Conservation (phyloP, 495 filamentous ascomycete species). For the Delitschia confertaspora region DNA sequence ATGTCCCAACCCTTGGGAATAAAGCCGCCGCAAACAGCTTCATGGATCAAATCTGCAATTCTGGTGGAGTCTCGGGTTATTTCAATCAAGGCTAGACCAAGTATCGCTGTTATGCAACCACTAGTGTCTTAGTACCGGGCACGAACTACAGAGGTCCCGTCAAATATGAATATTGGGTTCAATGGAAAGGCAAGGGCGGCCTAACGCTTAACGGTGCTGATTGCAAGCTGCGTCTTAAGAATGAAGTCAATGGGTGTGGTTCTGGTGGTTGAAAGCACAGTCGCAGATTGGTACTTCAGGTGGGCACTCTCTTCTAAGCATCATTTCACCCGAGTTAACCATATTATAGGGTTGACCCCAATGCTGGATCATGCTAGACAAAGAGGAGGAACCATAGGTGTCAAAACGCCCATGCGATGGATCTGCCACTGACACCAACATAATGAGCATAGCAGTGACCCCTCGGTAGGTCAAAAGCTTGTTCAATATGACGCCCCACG, state of each 20-base stretch:
- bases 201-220: conserved; percentile 3
- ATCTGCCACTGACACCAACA: too few relatives aligned
- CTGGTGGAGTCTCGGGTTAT: neutral
- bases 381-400: too few relatives aligned
- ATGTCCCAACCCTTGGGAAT: neutral
- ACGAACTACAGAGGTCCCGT: neutral
- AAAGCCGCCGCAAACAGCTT: neutral
- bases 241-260: conserved; percentile 1
- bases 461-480: too few relatives aligned
- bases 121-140: too few relatives aligned
- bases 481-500: too few relatives aligned
- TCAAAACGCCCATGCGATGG: too few relatives aligned
- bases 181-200: neutral
- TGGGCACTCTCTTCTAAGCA: too few relatives aligned
- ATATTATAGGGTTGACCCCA: too few relatives aligned
- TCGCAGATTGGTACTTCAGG: neutral
- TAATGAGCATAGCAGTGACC: too few relatives aligned
- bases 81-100: conserved; percentile 2
- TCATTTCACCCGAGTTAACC: too few relatives aligned
- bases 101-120: too few relatives aligned
- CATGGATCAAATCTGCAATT: neutral
- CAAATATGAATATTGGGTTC: neutral
- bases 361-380: too few relatives aligned
- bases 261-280: neutral
- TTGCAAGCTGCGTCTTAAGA: conserved; percentile 7